phyloP scores from a whole-genome alignment of 257 asterid species.

The Solanum verrucosum region DNA sequence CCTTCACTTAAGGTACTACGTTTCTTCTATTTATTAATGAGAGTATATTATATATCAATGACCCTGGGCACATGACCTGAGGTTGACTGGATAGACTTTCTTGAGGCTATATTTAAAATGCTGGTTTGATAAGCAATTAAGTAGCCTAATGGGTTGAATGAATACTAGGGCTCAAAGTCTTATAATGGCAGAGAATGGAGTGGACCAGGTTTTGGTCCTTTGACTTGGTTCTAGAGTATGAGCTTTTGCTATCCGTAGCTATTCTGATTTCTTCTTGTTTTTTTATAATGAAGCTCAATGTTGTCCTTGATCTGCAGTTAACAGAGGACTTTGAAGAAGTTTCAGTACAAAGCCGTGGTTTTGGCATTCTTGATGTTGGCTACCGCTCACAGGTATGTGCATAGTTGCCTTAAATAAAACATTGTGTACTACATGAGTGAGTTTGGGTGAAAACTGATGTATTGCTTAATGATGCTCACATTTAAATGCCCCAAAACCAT shows the following conservation, averaged over 20 bases:
- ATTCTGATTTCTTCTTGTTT: not conserved
- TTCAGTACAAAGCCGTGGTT: conserved; percentile 77
- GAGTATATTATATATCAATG: not conserved
- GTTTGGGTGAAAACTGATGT: not conserved
- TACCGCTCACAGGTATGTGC: conserved; percentile 59
- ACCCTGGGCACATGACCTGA: not conserved
- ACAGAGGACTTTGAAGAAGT: conserved; percentile 74
- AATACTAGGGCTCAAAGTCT: not conserved
- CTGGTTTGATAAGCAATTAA: not conserved
- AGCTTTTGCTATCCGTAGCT: not conserved
- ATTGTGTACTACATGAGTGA: not conserved
- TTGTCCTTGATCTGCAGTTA: conserved; percentile 31
- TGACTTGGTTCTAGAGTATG: not conserved
- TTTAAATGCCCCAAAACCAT: not conserved
- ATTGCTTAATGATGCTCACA: not conserved
- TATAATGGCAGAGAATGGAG: not conserved
- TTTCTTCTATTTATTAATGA: not conserved
- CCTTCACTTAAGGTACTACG: not conserved
- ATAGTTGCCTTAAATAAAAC: not conserved
- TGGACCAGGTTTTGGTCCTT: not conserved
- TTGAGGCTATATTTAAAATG: not conserved
- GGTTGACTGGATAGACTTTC: not conserved
- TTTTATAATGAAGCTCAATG: not conserved
- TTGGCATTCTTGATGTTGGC: conserved; percentile 89
- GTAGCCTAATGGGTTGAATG: not conserved